Conservation (phyloP, 805 yeast species). For the Diddensiella caesifluorescens region DNA sequence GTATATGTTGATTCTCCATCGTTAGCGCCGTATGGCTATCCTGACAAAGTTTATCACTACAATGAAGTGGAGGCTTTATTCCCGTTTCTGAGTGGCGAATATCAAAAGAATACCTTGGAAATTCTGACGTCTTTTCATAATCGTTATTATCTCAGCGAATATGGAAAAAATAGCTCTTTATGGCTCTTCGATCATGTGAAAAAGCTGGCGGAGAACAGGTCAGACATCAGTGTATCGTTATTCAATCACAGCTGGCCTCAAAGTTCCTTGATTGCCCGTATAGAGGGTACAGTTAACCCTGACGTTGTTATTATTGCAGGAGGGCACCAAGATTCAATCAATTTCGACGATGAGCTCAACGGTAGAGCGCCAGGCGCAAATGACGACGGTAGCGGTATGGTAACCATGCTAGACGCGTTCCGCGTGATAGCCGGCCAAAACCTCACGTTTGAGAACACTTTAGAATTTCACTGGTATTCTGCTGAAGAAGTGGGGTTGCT, state of each 20-base stretch:
- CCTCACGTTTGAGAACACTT: constrained; percentile 54
- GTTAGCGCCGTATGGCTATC: no score
- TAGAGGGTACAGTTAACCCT: constrained; percentile 44
- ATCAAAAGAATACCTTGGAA: constrained; percentile 40
- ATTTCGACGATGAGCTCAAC: constrained; percentile 60
- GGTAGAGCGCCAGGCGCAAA: constrained; percentile 85
- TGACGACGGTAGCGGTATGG: constrained; percentile 84
- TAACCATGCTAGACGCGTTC: constrained; percentile 66
- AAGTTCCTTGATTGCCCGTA: constrained; percentile 59
- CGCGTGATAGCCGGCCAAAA: constrained; percentile 46
- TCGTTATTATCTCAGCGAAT: constrained; percentile 64
- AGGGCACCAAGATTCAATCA: constrained; percentile 79
- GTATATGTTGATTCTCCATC: no score
- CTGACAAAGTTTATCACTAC: constrained; percentile 38
- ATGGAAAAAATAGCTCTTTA: constrained; percentile 60
- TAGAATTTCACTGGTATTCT: constrained; percentile 89
- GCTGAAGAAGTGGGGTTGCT: constrained; percentile 88
- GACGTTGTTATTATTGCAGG: constrained; percentile 66
- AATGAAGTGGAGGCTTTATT: constrained; percentile 40
- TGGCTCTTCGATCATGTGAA: constrained; percentile 55
- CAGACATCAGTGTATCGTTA: constrained; percentile 39
- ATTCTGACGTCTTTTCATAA: constrained; percentile 53
- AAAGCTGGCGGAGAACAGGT: constrained; percentile 31
- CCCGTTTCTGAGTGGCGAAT: constrained; percentile 42
- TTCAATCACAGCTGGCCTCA: constrained; percentile 71